Conservation (phyloP, 805 yeast species). For the Hanseniaspora nectarophila region DNA sequence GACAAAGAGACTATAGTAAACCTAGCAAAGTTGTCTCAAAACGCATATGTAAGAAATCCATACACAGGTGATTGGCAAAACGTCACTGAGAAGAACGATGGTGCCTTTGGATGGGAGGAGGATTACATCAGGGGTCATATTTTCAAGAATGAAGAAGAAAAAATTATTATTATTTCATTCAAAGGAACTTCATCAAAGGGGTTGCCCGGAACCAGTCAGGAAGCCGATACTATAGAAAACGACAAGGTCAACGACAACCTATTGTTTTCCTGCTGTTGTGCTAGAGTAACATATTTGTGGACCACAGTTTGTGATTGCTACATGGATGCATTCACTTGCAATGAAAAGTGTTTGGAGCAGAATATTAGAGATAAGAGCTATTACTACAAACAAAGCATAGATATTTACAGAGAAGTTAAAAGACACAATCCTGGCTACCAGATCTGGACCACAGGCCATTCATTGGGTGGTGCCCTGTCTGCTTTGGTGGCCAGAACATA, state of each 20-base stretch:
- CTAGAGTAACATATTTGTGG: conserved; percentile 84
- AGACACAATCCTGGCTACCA: conserved; percentile 53
- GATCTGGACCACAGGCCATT: conserved; percentile 91
- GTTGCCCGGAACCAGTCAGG: conserved; percentile 58
- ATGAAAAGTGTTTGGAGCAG: conserved; percentile 71
- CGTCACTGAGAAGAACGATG: conserved; percentile 43
- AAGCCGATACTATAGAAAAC: conserved; percentile 68
- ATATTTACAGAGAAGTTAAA: conserved; percentile 63
- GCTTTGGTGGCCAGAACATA: conserved; percentile 74
- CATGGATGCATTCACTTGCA: conserved; percentile 70
- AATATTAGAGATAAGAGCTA: conserved; percentile 64
- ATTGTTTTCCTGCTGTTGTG: conserved; percentile 91
- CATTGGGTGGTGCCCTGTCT: conserved; percentile 82
- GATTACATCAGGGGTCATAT: conserved; percentile 86
- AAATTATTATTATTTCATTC: conserved; percentile 59
- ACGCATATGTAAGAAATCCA: conserved; percentile 27
- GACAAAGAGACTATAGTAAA: conserved; percentile 24
- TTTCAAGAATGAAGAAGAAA: conserved; percentile 50
- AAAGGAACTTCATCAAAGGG: conserved; percentile 90
- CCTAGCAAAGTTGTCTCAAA: conserved; percentile 51
- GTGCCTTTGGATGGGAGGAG: conserved; percentile 74
- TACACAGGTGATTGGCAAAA: conserved; percentile 43
- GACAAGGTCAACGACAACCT: conserved; percentile 83
- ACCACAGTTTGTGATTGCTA: conserved; percentile 92
- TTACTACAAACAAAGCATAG: conserved; percentile 69